These are phyloP conservation scores for Annulohypoxylon truncatum DNA, from an alignment of 2,329 filamentous ascomycete species.

Conservation along the genomic window DNA sequence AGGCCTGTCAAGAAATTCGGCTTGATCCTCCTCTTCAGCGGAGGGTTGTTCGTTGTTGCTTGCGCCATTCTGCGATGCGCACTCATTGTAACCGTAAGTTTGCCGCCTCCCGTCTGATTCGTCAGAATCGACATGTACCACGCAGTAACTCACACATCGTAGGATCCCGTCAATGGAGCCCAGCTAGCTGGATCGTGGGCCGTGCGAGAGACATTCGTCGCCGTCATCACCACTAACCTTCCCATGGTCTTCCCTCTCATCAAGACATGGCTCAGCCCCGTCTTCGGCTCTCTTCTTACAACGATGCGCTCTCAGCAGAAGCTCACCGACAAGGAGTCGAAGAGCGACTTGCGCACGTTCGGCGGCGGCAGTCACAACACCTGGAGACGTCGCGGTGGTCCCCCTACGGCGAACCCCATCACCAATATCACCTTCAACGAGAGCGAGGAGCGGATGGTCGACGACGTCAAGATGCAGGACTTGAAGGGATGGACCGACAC, in stretches of 20 bases:
- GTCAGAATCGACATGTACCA: background rate
- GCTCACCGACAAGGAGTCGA: slow-evolving; percentile 52
- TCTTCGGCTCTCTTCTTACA: slow-evolving; percentile 51
- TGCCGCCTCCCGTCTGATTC: background rate
- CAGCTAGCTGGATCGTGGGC: slow-evolving; percentile 57
- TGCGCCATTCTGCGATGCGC: slow-evolving; percentile 54
- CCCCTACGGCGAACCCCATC: slow-evolving; percentile 51
- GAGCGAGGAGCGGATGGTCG: slow-evolving; percentile 59
- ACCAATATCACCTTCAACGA: slow-evolving; percentile 56
- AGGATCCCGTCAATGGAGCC: slow-evolving; percentile 57
- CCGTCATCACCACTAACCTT: slow-evolving; percentile 57
- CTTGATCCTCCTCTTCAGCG: slow-evolving; percentile 53
- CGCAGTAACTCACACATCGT: slow-evolving; percentile 3
- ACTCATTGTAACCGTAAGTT: slow-evolving; percentile 52
- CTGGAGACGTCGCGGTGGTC: slow-evolving; percentile 48
- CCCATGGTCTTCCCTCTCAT: slow-evolving; percentile 60
- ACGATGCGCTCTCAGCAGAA: slow-evolving; percentile 53
- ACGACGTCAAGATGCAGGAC: slow-evolving; percentile 55
- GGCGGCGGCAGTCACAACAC: slow-evolving; percentile 52
- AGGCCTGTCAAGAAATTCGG: slow-evolving; percentile 53
- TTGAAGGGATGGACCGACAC: slow-evolving; percentile 45
- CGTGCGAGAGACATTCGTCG: slow-evolving; percentile 58
- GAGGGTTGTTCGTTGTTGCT: slow-evolving; percentile 56
- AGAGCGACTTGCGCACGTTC: slow-evolving; percentile 54
- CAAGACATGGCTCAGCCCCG: slow-evolving; percentile 53